Percentiles rank a stretch among this genome's conserved stretches.
Evolutionary conservation across 192 early-diverging fungal genomes (phyloP).

Genomic region (Funneliformis mosseae): DNA sequence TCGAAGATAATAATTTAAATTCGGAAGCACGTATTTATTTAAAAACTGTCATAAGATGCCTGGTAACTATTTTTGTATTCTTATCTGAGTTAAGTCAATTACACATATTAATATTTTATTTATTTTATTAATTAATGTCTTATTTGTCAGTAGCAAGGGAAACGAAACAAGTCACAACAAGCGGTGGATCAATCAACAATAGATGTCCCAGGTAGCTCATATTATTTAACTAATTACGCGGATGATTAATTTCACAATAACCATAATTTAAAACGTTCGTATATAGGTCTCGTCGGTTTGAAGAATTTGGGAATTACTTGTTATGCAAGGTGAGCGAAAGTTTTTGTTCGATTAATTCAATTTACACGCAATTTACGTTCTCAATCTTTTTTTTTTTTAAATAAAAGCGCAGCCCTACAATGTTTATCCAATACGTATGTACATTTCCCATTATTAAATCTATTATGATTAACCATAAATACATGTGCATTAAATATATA

Average conservation of each 20-base stretch:
- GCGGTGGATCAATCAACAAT: neutral
- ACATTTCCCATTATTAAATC: neutral
- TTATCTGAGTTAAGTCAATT: neutral
- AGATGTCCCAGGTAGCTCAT: slow-evolving; percentile 21
- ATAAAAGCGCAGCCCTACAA: slow-evolving; percentile 45
- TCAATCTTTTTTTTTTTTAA: neutral
- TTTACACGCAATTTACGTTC: neutral
- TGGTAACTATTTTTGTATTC: slow-evolving; percentile 36
- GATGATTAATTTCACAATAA: neutral
- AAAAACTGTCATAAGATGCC: slow-evolving; percentile 41
- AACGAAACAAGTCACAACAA: slow-evolving; percentile 20
- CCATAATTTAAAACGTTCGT: neutral
- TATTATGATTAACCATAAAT: neutral
- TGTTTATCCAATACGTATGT: slow-evolving; percentile 46
- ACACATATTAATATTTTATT: neutral
- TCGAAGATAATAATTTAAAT: slow-evolving; percentile 28
- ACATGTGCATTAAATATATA: neutral
- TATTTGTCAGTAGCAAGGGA: slow-evolving; percentile 28
- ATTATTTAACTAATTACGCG: neutral
- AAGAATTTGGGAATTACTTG: slow-evolving; percentile 50
- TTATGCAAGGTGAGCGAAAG: slow-evolving; percentile 30
- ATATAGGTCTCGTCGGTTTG: slow-evolving; percentile 44
- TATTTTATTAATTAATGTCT: neutral
- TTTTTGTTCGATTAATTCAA: neutral
- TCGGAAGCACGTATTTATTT: slow-evolving; percentile 36